Evolutionary conservation across 345 rosid species (phyloP), one percentile per base, ranked within the genome.

Genomic region (Xanthoceras sorbifolium): DNA sequence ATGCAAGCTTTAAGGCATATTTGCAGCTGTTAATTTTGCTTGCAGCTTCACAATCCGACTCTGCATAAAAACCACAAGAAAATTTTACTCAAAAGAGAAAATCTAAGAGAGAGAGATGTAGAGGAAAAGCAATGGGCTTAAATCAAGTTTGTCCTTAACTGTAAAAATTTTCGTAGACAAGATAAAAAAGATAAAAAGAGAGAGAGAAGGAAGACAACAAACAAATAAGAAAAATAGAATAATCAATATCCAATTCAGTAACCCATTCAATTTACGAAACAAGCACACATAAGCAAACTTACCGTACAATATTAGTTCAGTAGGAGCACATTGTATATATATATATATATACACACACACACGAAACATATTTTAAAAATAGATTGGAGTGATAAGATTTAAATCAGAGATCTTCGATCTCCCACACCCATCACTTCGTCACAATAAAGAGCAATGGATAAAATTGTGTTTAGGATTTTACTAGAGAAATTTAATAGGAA

Each of bases 11-110:
- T 59, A 55, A 15, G 75, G 65, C 32, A 48, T 34, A 82, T 85
- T 82, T 36, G 77, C 78, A 65, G 84, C 85, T 59, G 74, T 83
- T 67, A 77, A 84, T 75, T 84, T 87, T 83, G 89, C 86, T 72
- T 78, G 86, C 69, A 93, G 90, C 67, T 87, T 85, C 31, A 83
- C 84, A 54, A 90, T 87, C 76, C 94, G 92, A 54, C 70, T 79
- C 97, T 92, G 84, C 81, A 78, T 20, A 10, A 32, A 62, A 28
- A 59, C 60, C 38, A 68, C 50, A 62, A 40, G 17, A 59, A 72
- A 52, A 17, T 23, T 62, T 20, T n/a, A 50, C 17, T 18, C 31
- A 50, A 59, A n/a, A 12, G 40, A 18, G 66, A 18, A 42, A 62
- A 48, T 32, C 17, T 7, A 26, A 40, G 52, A 38, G 75, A 9